A percentile compares a stretch with the other conserved stretches of the same genome.
phyloP scores from a whole-genome alignment of 2,329 filamentous ascomycete genomes.

The Curvularia sp. region DNA sequence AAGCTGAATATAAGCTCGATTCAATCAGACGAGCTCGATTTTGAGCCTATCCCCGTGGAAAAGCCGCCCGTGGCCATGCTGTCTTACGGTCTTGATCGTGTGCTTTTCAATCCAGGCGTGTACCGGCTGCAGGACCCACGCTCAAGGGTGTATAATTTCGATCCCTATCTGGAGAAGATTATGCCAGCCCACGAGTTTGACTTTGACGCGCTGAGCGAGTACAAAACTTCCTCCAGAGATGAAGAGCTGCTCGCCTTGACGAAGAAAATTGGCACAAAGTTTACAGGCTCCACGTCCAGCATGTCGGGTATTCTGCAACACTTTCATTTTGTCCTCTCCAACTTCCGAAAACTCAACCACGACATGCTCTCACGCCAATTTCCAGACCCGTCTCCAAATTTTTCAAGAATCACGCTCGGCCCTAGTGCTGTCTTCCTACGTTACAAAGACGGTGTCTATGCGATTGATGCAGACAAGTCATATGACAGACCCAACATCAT shows the following conservation, averaged over 20 bases:
- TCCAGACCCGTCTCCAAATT: constrained; percentile 64
- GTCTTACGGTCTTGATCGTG: constrained; percentile 79
- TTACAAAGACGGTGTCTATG: constrained; percentile 84
- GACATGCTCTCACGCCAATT: constrained; percentile 73
- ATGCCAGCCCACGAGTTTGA: constrained; percentile 96
- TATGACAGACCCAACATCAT: constrained; percentile 85
- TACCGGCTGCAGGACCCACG: constrained; percentile 90
- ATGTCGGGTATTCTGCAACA: constrained; percentile 89
- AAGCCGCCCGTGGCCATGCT: constrained; percentile 67
- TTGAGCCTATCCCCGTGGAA: constrained; percentile 53
- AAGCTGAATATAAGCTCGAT: constrained; percentile 35
- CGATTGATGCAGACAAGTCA: constrained; percentile 95
- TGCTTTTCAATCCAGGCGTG: constrained; percentile 90
- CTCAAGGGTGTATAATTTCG: constrained; percentile 92
- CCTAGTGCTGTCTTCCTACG: constrained; percentile 81
- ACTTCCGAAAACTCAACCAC: constrained; percentile 77
- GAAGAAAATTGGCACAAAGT: constrained; percentile 72
- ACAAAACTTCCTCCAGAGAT: constrained; percentile 92
- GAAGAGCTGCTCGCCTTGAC: constrained; percentile 73
- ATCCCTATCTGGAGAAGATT: constrained; percentile 89
- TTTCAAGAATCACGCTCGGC: constrained; percentile 74
- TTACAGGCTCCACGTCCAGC: constrained; percentile 94
- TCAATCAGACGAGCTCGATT: constrained; percentile 40
- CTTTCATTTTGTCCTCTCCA: constrained; percentile 89
- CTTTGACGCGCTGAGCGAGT: constrained; percentile 83